phyloP scores from a whole-genome alignment of 2,329 filamentous ascomycete genomes.

The Camptophora hylomeconis region DNA sequence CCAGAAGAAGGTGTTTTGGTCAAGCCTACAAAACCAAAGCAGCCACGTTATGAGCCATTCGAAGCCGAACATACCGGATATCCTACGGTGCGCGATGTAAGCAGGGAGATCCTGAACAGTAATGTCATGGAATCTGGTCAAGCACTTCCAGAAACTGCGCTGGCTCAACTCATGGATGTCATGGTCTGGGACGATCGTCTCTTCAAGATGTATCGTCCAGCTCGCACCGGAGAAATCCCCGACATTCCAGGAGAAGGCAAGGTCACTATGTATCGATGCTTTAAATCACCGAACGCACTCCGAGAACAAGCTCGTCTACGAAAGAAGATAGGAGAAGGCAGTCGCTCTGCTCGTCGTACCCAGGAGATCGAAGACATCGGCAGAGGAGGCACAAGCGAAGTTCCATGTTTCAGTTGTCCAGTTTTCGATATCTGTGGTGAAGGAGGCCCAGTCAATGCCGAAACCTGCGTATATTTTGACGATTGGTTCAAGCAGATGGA shows the following conservation, averaged over 20 bases:
- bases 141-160: conserved; percentile 47
- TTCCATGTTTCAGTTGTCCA: conserved; percentile 81
- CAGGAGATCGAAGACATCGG: conserved; percentile 29
- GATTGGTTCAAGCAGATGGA: conserved; percentile 51
- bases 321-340: conserved; percentile 2
- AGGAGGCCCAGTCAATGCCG: conserved; percentile 77
- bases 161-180: conserved; percentile 76
- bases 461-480: conserved; percentile 82
- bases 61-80: conserved; percentile 60
- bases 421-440: conserved; percentile 89
- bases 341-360: conserved; percentile 13
- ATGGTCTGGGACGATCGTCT: conserved; percentile 79
- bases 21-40: conserved; percentile 3
- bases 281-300: conserved; percentile 27
- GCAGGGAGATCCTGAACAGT: conserved; percentile 57
- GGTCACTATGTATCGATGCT: conserved; percentile 30
- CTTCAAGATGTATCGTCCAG: conserved; percentile 33
- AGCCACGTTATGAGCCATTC: conserved; percentile 34
- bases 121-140: conserved; percentile 49
- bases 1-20: conserved; percentile 1
- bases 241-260: conserved; percentile 8
- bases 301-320: conserved; percentile 18
- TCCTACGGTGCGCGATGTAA: conserved; percentile 67
- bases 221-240: conserved; percentile 8
- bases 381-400: conserved; percentile 62